Conservation (phyloP, 371 early-diverging fungal genomes). For the Mycotypha africana region DNA sequence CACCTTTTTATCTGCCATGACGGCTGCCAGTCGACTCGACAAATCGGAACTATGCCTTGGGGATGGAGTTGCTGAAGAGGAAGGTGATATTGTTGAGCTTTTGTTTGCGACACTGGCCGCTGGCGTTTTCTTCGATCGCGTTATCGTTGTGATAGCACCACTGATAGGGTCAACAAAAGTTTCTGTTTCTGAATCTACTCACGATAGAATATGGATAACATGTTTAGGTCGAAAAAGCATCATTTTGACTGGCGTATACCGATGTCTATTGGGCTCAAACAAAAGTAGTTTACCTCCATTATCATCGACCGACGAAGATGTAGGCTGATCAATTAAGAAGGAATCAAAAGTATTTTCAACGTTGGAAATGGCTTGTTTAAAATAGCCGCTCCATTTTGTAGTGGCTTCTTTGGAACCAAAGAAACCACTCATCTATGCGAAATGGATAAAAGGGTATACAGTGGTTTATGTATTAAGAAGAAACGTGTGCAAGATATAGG, state of each 20-base stretch:
- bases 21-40: constrained; percentile 36
- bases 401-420: constrained; percentile 30
- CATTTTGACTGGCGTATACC: too few relatives aligned
- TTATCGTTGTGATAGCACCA: constrained; percentile 42
- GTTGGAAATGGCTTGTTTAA: constrained; percentile 72
- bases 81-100: not conserved
- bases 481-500: too few relatives aligned
- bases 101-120: not conserved
- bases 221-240: too few relatives aligned
- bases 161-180: constrained; percentile 45
- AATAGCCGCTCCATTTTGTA: constrained; percentile 57
- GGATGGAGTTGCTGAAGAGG: constrained; percentile 10
- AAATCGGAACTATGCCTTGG: constrained; percentile 33
- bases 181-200: constrained; percentile 25
- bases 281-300: too few relatives aligned
- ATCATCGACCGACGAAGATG: too few relatives aligned
- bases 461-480: too few relatives aligned
- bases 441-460: too few relatives aligned
- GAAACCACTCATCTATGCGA: constrained; percentile 36
- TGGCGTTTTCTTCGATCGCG: constrained; percentile 15
- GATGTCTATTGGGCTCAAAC: too few relatives aligned
- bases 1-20: constrained; percentile 22
- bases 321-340: too few relatives aligned
- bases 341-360: constrained; percentile 80
- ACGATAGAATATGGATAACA: not conserved